Evolutionary conservation across 2,329 filamentous ascomycete species (phyloP).

Genomic region (Fusarium sp.): DNA sequence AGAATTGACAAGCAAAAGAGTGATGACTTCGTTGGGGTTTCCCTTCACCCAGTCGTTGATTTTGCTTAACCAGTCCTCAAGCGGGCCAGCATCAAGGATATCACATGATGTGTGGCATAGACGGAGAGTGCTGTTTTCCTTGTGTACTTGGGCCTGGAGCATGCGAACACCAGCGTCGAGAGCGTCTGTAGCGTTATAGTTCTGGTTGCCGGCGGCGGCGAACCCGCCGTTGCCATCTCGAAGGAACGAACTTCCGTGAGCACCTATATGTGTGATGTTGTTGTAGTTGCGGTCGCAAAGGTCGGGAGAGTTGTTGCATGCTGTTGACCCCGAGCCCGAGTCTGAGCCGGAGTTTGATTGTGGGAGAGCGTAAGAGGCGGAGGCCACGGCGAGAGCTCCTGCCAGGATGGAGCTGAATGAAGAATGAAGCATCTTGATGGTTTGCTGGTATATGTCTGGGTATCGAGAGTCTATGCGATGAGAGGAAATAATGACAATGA

Average conservation of each 20-base stretch:
- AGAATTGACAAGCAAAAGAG: slow-evolving; percentile 80
- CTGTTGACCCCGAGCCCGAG: slow-evolving; percentile 51
- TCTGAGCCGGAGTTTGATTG: slow-evolving; percentile 43
- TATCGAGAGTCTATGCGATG: slow-evolving; percentile 1
- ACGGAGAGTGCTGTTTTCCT: slow-evolving; percentile 70
- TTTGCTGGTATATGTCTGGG: neutral
- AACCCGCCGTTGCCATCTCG: slow-evolving; percentile 72
- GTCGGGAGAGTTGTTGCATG: slow-evolving; percentile 86
- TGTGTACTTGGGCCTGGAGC: slow-evolving; percentile 80
- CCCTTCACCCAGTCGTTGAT: slow-evolving; percentile 79
- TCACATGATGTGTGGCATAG: slow-evolving; percentile 80
- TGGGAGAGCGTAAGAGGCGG: slow-evolving; percentile 47
- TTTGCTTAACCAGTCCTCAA: slow-evolving; percentile 74
- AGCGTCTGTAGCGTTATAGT: slow-evolving; percentile 79
- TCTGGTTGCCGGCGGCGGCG: slow-evolving; percentile 80
- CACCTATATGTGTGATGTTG: slow-evolving; percentile 83
- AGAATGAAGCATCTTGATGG: slow-evolving; percentile 42
- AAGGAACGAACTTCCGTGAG: slow-evolving; percentile 82
- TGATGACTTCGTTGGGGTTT: slow-evolving; percentile 83
- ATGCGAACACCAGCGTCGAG: slow-evolving; percentile 80
- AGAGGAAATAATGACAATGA: neutral
- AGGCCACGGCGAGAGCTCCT: slow-evolving; percentile 42
- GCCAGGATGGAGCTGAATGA: slow-evolving; percentile 43
- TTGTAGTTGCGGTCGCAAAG: slow-evolving; percentile 81
- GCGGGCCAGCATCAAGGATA: slow-evolving; percentile 77